Percentiles rank a stretch among this genome's conserved stretches.
Evolutionary conservation across 371 early-diverging fungal species (phyloP).

Genomic region (Amoeboaphelidium protococcarum): DNA sequence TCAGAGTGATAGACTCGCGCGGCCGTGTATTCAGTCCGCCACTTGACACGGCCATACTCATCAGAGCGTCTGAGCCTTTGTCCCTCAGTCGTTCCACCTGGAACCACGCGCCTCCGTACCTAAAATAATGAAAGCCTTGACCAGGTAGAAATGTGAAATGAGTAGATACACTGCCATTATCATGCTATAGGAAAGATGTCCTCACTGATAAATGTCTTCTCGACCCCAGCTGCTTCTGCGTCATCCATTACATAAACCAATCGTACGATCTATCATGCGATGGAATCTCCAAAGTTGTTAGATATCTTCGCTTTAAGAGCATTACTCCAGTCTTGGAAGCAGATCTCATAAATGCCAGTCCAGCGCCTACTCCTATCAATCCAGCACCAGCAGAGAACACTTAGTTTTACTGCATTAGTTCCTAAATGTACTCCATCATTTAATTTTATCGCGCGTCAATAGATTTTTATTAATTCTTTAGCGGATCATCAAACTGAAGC

Average conservation of each 20-base stretch:
- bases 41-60: constrained; percentile 36
- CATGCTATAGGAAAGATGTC: constrained; percentile 58
- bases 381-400: constrained; percentile 25
- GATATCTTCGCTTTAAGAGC: constrained; percentile 36
- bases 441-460: too few species aligned
- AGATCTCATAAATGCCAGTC: constrained; percentile 42
- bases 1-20: constrained; percentile 80
- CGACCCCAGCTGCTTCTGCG: constrained; percentile 28
- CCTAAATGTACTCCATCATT: constrained; percentile 1
- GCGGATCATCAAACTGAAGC: too few species aligned
- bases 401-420: constrained; percentile 1
- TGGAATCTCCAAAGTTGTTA: constrained; percentile 80
- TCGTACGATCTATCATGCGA: constrained; percentile 68
- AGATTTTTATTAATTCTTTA: too few species aligned
- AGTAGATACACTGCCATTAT: constrained; percentile 63
- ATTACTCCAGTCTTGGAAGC: constrained; percentile 34
- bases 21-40: too few species aligned
- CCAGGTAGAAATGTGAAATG: constrained; percentile 70
- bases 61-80: constrained; percentile 44
- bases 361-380: constrained; percentile 66
- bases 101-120: constrained; percentile 57
- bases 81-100: constrained; percentile 24
- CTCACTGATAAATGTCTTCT: constrained; percentile 34
- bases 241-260: constrained; percentile 83
- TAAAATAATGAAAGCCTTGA: constrained; percentile 65